Percentiles rank a stretch among this genome's conserved stretches.
These are phyloP conservation scores for Symbiotaphrina buchneri DNA, from an alignment of 495 filamentous ascomycete genomes.

Conservation along the genomic window DNA sequence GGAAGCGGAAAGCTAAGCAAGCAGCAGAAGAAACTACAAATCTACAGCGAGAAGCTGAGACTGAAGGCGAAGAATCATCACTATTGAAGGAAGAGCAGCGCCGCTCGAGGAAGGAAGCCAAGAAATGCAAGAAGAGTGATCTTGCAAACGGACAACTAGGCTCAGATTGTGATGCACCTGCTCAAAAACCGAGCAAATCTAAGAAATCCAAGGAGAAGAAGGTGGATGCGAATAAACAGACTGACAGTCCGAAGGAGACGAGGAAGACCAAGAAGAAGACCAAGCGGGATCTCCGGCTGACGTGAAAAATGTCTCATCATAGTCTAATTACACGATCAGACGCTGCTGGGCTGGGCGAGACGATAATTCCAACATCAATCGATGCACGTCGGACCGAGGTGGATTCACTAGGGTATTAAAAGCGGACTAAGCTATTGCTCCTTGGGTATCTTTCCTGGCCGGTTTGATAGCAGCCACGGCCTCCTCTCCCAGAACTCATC, in stretches of 20 bases:
- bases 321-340: too few species aligned
- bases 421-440: slow-evolving; percentile 13
- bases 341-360: not conserved
- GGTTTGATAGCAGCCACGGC: slow-evolving; percentile 68
- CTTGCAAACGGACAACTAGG: too few species aligned
- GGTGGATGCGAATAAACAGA: not conserved
- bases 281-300: not conserved
- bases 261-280: not conserved
- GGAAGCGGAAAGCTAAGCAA: too few species aligned
- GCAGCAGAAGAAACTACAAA: too few species aligned
- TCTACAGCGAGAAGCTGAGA: too few species aligned
- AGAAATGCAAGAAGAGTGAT: not conserved
- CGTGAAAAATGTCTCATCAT: not conserved
- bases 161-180: too few species aligned
- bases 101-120: not conserved
- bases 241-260: not conserved
- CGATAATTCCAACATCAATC: not conserved
- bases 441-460: slow-evolving; percentile 40
- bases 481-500: slow-evolving; percentile 78
- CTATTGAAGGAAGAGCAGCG: too few species aligned
- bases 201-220: not conserved
- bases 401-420: not conserved
- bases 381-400: not conserved
- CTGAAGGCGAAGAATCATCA: too few species aligned
- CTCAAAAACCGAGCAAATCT: not conserved